Evolutionary conservation across 345 rosid genomes (phyloP).

Genomic region (Fremontodendron californicum): DNA sequence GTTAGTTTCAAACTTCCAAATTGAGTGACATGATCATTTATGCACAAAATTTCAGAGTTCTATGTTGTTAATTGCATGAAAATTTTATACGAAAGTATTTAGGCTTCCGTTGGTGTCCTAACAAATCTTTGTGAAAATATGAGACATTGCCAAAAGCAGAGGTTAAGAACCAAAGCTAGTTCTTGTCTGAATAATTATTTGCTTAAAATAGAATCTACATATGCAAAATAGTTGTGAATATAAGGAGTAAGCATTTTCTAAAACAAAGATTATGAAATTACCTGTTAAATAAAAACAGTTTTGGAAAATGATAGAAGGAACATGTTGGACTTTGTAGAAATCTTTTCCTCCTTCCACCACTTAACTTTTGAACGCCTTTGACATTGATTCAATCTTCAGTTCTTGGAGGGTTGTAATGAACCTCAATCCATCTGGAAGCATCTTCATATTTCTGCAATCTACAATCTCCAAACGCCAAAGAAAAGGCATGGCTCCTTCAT

Average conservation of each 20-base stretch:
- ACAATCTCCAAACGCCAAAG: constrained; percentile 11
- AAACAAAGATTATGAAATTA: neutral
- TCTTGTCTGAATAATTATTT: too few species aligned
- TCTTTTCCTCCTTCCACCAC: constrained; percentile 38
- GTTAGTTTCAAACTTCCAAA: too few species aligned
- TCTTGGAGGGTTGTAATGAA: constrained; percentile 25
- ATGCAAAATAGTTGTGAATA: neutral
- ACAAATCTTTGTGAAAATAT: too few species aligned
- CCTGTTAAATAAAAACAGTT: too few species aligned
- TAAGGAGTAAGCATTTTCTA: neutral
- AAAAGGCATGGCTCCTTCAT: neutral
- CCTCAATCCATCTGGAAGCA: constrained; percentile 20
- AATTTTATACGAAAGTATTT: too few species aligned
- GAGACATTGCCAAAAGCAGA: too few species aligned
- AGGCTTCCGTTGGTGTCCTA: too few species aligned
- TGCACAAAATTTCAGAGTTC: too few species aligned
- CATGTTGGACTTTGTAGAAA: constrained; percentile 33
- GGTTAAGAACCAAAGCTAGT: too few species aligned
- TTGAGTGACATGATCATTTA: too few species aligned
- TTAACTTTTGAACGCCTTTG: constrained; percentile 25
- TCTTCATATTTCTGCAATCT: constrained; percentile 12
- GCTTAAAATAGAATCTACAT: too few species aligned
- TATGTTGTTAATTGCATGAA: too few species aligned
- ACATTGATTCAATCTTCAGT: constrained; percentile 29
- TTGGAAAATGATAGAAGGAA: constrained; percentile 23